Evolutionary conservation across 495 filamentous ascomycete genomes (phyloP).

Genomic region (Tuber calosporum): DNA sequence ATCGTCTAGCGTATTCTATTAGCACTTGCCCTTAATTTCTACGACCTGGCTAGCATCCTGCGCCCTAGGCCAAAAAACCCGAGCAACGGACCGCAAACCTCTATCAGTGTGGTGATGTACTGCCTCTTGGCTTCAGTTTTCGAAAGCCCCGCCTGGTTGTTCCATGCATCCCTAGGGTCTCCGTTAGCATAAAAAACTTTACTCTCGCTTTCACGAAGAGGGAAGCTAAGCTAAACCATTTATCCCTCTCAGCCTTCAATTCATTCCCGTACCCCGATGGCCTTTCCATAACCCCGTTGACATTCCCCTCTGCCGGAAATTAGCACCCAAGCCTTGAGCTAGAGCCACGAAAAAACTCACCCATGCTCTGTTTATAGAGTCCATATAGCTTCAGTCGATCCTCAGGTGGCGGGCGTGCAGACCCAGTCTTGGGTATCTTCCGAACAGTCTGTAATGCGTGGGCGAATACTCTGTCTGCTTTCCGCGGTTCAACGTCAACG

Average conservation of each 20-base stretch:
- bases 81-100: slow-evolving; percentile 44
- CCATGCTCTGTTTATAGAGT: slow-evolving; percentile 97
- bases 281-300: slow-evolving; percentile 82
- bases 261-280: slow-evolving; percentile 54
- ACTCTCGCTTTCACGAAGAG: neutral
- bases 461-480: slow-evolving; percentile 87
- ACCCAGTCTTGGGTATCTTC: slow-evolving; percentile 88
- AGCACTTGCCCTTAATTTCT: neutral
- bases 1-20: slow-evolving; percentile 54
- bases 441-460: slow-evolving; percentile 98
- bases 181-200: slow-evolving; percentile 26
- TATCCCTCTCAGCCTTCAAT: slow-evolving; percentile 53
- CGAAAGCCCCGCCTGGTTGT: slow-evolving; percentile 66
- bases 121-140: slow-evolving; percentile 89
- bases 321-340: slow-evolving; percentile 1
- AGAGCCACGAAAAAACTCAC: slow-evolving; percentile 42
- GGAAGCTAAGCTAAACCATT: slow-evolving; percentile 44
- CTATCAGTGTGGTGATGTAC: slow-evolving; percentile 86
- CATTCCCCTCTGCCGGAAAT: slow-evolving; percentile 66
- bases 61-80: slow-evolving; percentile 1
- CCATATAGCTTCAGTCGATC: slow-evolving; percentile 91
- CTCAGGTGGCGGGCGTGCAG: slow-evolving; percentile 71
- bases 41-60: neutral
- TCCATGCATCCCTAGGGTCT: slow-evolving; percentile 70
- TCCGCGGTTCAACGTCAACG: slow-evolving; percentile 6